Percentiles rank a stretch among this genome's conserved stretches.
These are phyloP conservation scores for Eimeria falciformis DNA, from an alignment of 169 alveolate genomes.

Conservation along the genomic window DNA sequence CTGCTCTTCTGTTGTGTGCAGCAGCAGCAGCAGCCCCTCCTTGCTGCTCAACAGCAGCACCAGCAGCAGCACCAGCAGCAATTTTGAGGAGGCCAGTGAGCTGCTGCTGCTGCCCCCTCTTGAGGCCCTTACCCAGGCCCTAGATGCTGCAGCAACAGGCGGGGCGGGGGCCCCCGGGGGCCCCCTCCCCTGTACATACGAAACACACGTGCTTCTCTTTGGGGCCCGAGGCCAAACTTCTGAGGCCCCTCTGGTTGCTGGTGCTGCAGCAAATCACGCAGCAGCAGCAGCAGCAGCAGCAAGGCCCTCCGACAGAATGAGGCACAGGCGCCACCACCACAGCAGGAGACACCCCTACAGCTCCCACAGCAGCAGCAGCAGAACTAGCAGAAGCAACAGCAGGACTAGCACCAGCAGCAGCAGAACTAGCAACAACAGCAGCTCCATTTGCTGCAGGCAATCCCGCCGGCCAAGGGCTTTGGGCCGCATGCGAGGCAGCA, in stretches of 20 bases:
- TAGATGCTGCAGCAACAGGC: conserved; percentile 33
- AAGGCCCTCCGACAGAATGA: not conserved
- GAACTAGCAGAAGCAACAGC: conserved; percentile 25
- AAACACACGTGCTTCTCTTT: conserved; percentile 57
- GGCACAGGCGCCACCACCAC: not conserved
- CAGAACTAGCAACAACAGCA: conserved; percentile 34
- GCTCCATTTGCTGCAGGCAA: too few species aligned
- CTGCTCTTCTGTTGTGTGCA: too few species aligned
- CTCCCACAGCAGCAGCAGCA: conserved; percentile 44
- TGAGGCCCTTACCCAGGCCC: conserved; percentile 7
- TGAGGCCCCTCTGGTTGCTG: not conserved
- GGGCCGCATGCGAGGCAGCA: too few species aligned
- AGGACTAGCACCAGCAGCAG: conserved; percentile 8
- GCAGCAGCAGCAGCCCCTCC: too few species aligned
- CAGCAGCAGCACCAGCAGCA: not conserved
- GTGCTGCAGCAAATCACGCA: not conserved
- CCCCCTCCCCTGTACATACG: too few species aligned
- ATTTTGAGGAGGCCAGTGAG: not conserved
- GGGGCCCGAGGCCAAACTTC: conserved; percentile 53
- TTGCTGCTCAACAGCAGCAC: too few species aligned
- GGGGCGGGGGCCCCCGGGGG: conserved; percentile 40
- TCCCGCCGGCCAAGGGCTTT: too few species aligned
- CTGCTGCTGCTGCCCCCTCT: not conserved
- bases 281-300: conserved; percentile 37
- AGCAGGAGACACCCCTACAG: not conserved